Evolutionary conservation across 176 grass and related monocot genomes (phyloP).

Genomic region (Rhynchospora tenuis): DNA sequence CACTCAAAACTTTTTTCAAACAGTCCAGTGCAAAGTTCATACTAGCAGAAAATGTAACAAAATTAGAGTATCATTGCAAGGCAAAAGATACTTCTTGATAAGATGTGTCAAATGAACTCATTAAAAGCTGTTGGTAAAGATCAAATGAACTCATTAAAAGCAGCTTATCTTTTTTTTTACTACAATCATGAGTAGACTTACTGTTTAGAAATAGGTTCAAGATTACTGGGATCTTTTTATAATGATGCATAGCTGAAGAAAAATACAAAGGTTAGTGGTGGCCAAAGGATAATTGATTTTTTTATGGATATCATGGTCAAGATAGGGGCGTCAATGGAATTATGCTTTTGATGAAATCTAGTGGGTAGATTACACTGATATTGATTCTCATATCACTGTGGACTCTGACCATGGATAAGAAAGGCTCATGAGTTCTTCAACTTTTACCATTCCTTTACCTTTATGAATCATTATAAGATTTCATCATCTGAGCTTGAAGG

Average conservation of each 20-base stretch:
- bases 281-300: not conserved
- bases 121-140: not conserved
- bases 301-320: not conserved
- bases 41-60: too few species aligned
- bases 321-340: not conserved
- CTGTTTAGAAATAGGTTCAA: not conserved
- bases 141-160: not conserved
- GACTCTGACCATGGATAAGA: not conserved
- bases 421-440: conserved; percentile 11
- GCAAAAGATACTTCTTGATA: too few species aligned
- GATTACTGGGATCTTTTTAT: conserved; percentile 3
- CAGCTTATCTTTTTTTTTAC: too few species aligned
- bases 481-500: not conserved
- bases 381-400: not conserved
- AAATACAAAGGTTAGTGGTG: not conserved
- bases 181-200: too few species aligned
- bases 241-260: not conserved
- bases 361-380: not conserved
- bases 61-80: too few species aligned
- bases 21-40: not conserved
- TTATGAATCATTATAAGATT: not conserved
- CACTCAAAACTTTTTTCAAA: not conserved
- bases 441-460: not conserved
- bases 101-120: too few species aligned
- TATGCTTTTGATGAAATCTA: not conserved